A percentile compares a stretch with the other conserved stretches of the same genome.
These are phyloP conservation scores for Annulohypoxylon maeteangense DNA, from an alignment of 495 filamentous ascomycete species.

Conservation along the genomic window DNA sequence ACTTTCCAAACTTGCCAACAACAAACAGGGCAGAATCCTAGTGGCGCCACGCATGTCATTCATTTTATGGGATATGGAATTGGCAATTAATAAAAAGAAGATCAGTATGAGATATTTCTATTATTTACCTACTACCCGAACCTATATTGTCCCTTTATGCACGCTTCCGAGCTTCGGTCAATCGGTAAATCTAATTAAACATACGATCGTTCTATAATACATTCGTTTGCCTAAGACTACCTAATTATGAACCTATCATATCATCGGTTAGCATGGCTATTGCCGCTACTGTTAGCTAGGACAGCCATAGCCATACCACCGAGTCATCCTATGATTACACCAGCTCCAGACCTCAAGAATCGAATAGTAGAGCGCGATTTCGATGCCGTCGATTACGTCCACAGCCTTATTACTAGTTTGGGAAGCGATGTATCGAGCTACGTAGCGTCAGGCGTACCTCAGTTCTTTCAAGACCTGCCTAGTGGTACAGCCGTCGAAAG, in stretches of 20 bases:
- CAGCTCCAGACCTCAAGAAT: slow-evolving; percentile 52
- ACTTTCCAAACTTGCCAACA: not conserved
- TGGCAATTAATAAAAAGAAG: not conserved
- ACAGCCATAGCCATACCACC: slow-evolving; percentile 31
- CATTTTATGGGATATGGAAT: not conserved
- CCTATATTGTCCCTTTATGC: slow-evolving; percentile 3
- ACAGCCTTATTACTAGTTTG: slow-evolving; percentile 58
- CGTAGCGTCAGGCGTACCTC: slow-evolving; percentile 70
- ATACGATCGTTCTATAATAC: not conserved
- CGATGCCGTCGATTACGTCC: slow-evolving; percentile 57
- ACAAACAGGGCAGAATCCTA: slow-evolving; percentile 18
- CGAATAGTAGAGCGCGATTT: slow-evolving; percentile 50
- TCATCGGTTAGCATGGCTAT: slow-evolving; percentile 29
- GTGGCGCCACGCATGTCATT: slow-evolving; percentile 2
- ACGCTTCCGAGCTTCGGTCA: not conserved
- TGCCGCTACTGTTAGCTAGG: slow-evolving; percentile 23
- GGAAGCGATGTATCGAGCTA: slow-evolving; percentile 65
- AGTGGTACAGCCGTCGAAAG: slow-evolving; percentile 67
- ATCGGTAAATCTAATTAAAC: not conserved
- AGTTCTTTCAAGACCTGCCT: slow-evolving; percentile 75
- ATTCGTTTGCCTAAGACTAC: slow-evolving; percentile 2
- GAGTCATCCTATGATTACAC: slow-evolving; percentile 61
- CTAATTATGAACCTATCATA: slow-evolving; percentile 13
- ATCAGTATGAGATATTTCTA: not conserved
- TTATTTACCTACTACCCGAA: not conserved